Evolutionary conservation across 495 filamentous ascomycete species (phyloP), one percentile per base, ranked within the genome.

Genomic region (Penicillium roqueforti): DNA sequence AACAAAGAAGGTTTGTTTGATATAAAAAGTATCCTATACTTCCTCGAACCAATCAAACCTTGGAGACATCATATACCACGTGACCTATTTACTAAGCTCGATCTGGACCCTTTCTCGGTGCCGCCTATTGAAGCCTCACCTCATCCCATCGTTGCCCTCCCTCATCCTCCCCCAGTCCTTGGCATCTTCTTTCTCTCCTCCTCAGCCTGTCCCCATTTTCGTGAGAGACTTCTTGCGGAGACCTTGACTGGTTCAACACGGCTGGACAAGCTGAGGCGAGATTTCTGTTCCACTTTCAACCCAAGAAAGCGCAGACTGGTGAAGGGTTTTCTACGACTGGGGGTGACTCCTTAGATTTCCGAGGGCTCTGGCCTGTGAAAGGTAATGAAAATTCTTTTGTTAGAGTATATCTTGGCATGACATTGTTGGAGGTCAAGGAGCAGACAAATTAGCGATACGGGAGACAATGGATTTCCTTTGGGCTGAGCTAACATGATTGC

Each of bases 181-280:
- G 45, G 47, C 56, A 41, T 54, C 57, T 41, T 57, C 59, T 61
- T 37, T 51, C 57, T 53, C 42, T 48, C 48, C 32, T 56, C 62
- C 62, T 69, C 59, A 56, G 57, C 64, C 61, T 68, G 67, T 66
- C 58, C 70, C 73, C 66, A 62, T 68, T 68, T 50, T 72, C 69
- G 71, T 73, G 70, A 72, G 68, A 70, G 46, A 50, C 36, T 54
- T 59, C 68, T 73, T 68, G 65, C 71, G 71, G 71, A 76, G 73
- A 73, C 73, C 73, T 76, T 76, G 65, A 76, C 70, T 76, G 73
- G 73, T 76, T 76, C 59, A 68, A 70, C 61, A 65, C 67, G 72
- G 72, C 72, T 70, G 66, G 69, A 68, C 69, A 70, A 65, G 66
- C 66, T 54, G 61, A 72, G 66, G 59, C 54, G 57, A 65, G 61